Base-by-base conservation (phyloP, 164 flowering plant genomes). In the Chloranthus sessilifolius region DNA sequence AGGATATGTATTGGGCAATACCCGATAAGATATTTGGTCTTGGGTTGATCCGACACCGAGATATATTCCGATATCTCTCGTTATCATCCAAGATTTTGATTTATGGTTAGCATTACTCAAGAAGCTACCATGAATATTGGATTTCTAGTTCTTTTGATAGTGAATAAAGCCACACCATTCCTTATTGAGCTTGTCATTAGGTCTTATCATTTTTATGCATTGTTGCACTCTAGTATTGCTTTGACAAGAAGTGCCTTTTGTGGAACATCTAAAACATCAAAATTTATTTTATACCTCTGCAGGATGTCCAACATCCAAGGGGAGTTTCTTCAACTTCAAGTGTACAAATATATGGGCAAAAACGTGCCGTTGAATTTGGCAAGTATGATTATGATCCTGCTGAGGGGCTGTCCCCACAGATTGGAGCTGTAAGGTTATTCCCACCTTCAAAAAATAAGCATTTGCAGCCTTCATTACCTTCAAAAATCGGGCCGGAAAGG, bases 311-410 rank as follows among this genome's bases (percentile, higher is more conserved):
- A 45, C 67, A 62, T 56, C 33, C 51, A 4, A 68, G 68, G 51
- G 80, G 72, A 33, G 37, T 39, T 54, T 65, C 69, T 38, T 72
- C n/a, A n/a, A n/a, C n/a, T n/a, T n/a, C 85, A 40, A 59, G 52
- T 47, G 40, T 60, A 16, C 79, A 61, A 39, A 12, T 63, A 11
- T 60, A 52, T 62, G 80, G 73, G 19, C 65, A 57, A 47, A 69
- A 68, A 20, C 58, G 62, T 42, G 35, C 65, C 14, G 33, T 40
- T 61, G 79, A 66, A 42, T 61, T 66, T 72, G 75, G 60, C 14
- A 77, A 73, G 15, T 69, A 62, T 69, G 83, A 76, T 45, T 43
- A 46, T 52, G 78, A 66, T 56, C 59, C 62, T 56, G 37, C 61
- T 22, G 81, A 71, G 41, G 64, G 47, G 34, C 17, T 50, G 35